Evolutionary conservation across 2,329 filamentous ascomycete genomes (phyloP).

Genomic region (Clathrospora elynae): DNA sequence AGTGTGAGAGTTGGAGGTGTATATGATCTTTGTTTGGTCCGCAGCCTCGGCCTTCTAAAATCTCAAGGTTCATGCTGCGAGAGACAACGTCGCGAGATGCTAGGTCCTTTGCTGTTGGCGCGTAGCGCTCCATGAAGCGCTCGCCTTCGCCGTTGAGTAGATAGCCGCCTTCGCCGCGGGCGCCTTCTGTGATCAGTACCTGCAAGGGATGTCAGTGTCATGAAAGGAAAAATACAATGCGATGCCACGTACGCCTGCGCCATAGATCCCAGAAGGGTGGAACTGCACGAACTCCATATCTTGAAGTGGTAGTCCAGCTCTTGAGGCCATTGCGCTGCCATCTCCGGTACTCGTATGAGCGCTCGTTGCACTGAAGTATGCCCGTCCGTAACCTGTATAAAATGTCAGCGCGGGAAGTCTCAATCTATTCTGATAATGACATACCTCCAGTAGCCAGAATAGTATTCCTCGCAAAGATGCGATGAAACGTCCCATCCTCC

Average conservation of each 20-base stretch:
- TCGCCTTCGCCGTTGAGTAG: slow-evolving; percentile 57
- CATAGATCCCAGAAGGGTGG: slow-evolving; percentile 58
- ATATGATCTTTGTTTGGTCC: slow-evolving; percentile 56
- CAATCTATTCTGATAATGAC: slow-evolving; percentile 1
- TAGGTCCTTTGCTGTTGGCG: slow-evolving; percentile 57
- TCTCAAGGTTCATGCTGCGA: slow-evolving; percentile 57
- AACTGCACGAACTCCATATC: slow-evolving; percentile 61
- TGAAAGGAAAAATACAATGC: accelerated
- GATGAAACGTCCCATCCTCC: slow-evolving; percentile 57
- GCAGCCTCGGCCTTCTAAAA: slow-evolving; percentile 53
- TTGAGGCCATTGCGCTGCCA: slow-evolving; percentile 57
- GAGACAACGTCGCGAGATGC: slow-evolving; percentile 56
- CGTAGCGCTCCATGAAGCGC: slow-evolving; percentile 59
- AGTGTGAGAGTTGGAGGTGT: slow-evolving; percentile 55
- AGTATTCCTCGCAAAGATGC: slow-evolving; percentile 56
- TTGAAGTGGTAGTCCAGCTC: slow-evolving; percentile 56
- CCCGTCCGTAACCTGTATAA: slow-evolving; percentile 52
- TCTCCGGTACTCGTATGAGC: slow-evolving; percentile 58
- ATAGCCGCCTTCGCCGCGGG: slow-evolving; percentile 57
- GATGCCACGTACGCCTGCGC: slow-evolving; percentile 49
- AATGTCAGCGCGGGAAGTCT: slow-evolving; percentile 7
- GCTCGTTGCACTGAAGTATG: slow-evolving; percentile 57
- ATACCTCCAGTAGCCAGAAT: slow-evolving; percentile 55
- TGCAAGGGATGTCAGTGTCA: slow-evolving; percentile 6
- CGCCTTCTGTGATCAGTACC: slow-evolving; percentile 57